phyloP scores from a whole-genome alignment of 2,329 filamentous ascomycete genomes.

The Dactylella cylindrospora region DNA sequence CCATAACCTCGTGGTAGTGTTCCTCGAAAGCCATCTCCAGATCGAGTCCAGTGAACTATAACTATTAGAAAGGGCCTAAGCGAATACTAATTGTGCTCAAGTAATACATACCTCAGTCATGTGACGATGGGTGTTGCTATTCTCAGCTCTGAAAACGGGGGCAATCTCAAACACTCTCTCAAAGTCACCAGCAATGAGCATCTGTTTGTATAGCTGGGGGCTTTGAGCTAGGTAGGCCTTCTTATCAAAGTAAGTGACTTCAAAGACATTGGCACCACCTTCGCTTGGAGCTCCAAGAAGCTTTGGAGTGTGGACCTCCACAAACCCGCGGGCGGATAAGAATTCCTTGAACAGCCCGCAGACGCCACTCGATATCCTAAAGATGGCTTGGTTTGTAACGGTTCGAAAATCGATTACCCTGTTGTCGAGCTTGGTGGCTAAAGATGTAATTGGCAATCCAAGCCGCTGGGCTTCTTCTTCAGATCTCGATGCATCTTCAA shows the following conservation, averaged over 20 bases:
- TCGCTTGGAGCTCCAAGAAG: slow-evolving; percentile 88
- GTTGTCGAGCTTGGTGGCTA: slow-evolving; percentile 87
- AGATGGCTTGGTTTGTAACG: slow-evolving; percentile 86
- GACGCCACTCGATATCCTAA: slow-evolving; percentile 67
- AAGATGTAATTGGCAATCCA: slow-evolving; percentile 68
- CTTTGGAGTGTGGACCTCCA: slow-evolving; percentile 84
- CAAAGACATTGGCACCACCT: slow-evolving; percentile 89
- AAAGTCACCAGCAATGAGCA: slow-evolving; percentile 76
- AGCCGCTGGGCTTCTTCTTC: slow-evolving; percentile 56
- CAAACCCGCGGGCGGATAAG: slow-evolving; percentile 72
- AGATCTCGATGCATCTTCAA: slow-evolving; percentile 57
- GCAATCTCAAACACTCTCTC: slow-evolving; percentile 77
- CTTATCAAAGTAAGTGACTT: slow-evolving; percentile 83
- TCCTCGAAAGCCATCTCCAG: slow-evolving; percentile 85
- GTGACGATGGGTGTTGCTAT: slow-evolving; percentile 79
- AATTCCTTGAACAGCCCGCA: slow-evolving; percentile 75
- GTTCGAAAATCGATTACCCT: slow-evolving; percentile 88
- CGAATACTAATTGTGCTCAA: neutral
- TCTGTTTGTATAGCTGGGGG: slow-evolving; percentile 85
- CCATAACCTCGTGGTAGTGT: slow-evolving; percentile 72
- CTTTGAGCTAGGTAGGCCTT: slow-evolving; percentile 78
- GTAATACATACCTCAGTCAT: slow-evolving; percentile 66
- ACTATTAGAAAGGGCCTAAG: slow-evolving; percentile 15
- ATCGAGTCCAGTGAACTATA: slow-evolving; percentile 79
- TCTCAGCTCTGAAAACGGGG: slow-evolving; percentile 81